Percentiles rank a stretch among this genome's conserved stretches.
Evolutionary conservation across 306 rosid species (phyloP).

Genomic region (Sophora flavescens): DNA sequence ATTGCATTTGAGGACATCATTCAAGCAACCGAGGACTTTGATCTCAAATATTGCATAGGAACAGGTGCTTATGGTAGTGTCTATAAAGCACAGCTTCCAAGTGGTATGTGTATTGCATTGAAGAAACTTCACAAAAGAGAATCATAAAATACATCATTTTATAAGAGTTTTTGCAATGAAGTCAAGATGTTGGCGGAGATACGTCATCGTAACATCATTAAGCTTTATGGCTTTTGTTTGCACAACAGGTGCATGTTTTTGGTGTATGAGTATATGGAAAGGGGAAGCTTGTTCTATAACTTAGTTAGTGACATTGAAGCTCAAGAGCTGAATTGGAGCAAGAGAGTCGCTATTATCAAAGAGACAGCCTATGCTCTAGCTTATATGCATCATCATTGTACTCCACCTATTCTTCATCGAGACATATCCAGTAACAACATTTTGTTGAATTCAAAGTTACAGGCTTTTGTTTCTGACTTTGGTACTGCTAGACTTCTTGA

Average conservation of each 20-base stretch:
- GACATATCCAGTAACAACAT: slow-evolving; percentile 29
- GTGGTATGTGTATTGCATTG: slow-evolving; percentile 33
- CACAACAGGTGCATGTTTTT: slow-evolving; percentile 34
- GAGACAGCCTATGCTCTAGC: slow-evolving; percentile 37
- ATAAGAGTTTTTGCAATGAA: slow-evolving; percentile 31
- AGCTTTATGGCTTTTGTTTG: slow-evolving; percentile 35
- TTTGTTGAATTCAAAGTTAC: slow-evolving; percentile 24
- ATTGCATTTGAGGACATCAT: slow-evolving; percentile 45
- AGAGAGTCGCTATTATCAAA: slow-evolving; percentile 46
- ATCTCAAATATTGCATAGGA: slow-evolving; percentile 37
- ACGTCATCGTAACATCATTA: slow-evolving; percentile 12
- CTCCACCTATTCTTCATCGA: slow-evolving; percentile 36
- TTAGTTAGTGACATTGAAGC: slow-evolving; percentile 37
- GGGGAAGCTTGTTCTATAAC: slow-evolving; percentile 35
- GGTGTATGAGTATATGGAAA: slow-evolving; percentile 45
- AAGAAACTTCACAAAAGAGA: slow-evolving; percentile 41
- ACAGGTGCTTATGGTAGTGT: slow-evolving; percentile 45
- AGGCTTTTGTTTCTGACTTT: slow-evolving; percentile 36
- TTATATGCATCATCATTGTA: slow-evolving; percentile 32
- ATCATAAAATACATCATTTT: slow-evolving; percentile 24
- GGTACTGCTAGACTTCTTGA: slow-evolving; percentile 40
- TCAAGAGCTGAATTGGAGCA: slow-evolving; percentile 37
- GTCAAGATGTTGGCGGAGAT: slow-evolving; percentile 33
- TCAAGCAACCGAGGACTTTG: slow-evolving; percentile 40
- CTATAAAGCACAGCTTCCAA: slow-evolving; percentile 38